Conservation (phyloP, 2,329 filamentous ascomycete genomes). For the Penicillium sp. region DNA sequence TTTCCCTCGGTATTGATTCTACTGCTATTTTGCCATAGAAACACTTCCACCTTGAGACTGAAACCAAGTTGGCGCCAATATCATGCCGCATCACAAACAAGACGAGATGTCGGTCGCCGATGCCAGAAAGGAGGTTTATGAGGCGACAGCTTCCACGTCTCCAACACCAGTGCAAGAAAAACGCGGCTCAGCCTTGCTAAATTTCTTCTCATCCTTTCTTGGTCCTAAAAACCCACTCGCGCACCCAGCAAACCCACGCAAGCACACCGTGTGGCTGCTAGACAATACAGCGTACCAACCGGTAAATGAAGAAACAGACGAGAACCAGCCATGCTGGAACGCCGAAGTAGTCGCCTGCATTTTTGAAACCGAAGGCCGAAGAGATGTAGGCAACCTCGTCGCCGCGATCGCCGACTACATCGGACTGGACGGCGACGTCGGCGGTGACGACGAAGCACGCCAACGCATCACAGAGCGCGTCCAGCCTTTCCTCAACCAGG, state of each 20-base stretch:
- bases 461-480: conserved; percentile 58
- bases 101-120: conserved; percentile 10
- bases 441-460: conserved; percentile 52
- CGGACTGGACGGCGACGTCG: conserved; percentile 59
- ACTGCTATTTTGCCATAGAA: neutral
- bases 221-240: conserved; percentile 56
- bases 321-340: conserved; percentile 57
- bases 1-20: neutral
- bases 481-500: conserved; percentile 71
- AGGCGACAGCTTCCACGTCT: neutral
- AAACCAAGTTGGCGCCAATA: neutral
- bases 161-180: conserved; percentile 8
- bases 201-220: conserved; percentile 33
- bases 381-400: conserved; percentile 65
- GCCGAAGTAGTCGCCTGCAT: conserved; percentile 81
- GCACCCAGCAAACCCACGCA: conserved; percentile 57
- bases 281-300: conserved; percentile 79
- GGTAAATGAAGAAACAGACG: conserved; percentile 27
- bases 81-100: conserved; percentile 12
- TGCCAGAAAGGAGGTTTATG: neutral
- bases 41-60: neutral
- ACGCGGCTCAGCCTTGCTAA: conserved; percentile 17
- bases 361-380: conserved; percentile 69
- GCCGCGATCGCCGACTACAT: conserved; percentile 67
- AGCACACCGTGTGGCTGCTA: conserved; percentile 79